These are phyloP conservation scores for Bruguiera sexangula DNA, from an alignment of 345 rosid genomes.

Conservation along the genomic window DNA sequence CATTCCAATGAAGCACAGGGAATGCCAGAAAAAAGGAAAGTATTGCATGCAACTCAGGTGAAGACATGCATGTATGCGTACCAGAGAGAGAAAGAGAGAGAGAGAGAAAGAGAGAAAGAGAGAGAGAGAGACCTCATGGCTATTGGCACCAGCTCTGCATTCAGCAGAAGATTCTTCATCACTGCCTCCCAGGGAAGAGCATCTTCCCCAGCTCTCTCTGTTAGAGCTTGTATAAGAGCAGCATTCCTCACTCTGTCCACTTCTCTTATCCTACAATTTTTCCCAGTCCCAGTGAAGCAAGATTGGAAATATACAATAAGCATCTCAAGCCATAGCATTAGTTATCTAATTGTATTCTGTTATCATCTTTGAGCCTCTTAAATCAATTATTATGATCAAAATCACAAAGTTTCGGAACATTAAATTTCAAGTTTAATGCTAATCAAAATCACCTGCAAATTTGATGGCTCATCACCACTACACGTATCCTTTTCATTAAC, in stretches of 20 bases:
- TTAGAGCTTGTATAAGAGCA: constrained; percentile 91
- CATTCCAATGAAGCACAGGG: no score
- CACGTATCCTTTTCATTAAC: constrained; percentile 33
- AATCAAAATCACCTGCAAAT: constrained; percentile 43
- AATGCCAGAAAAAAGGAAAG: no score
- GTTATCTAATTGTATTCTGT: no score
- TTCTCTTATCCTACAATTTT: constrained; percentile 51
- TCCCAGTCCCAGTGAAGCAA: not conserved
- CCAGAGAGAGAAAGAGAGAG: not conserved
- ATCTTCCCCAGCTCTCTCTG: constrained; percentile 99
- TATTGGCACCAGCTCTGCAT: constrained; percentile 34
- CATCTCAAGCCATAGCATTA: no score
- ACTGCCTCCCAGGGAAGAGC: constrained; percentile 89
- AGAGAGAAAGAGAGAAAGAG: constrained; percentile 1
- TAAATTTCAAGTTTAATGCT: constrained; percentile 5
- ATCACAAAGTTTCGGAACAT: not conserved
- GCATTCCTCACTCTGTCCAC: constrained; percentile 62
- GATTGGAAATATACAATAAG: no score
- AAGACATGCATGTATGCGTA: no score
- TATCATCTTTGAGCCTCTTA: no score
- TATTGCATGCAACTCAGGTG: no score
- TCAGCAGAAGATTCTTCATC: constrained; percentile 72
- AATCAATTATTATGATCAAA: no score
- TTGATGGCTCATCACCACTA: constrained; percentile 35
- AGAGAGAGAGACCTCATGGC: constrained; percentile 51